These are phyloP conservation scores for Lactarius pseudohatsudake DNA, from an alignment of 768 basidiomycete species.

Conservation along the genomic window DNA sequence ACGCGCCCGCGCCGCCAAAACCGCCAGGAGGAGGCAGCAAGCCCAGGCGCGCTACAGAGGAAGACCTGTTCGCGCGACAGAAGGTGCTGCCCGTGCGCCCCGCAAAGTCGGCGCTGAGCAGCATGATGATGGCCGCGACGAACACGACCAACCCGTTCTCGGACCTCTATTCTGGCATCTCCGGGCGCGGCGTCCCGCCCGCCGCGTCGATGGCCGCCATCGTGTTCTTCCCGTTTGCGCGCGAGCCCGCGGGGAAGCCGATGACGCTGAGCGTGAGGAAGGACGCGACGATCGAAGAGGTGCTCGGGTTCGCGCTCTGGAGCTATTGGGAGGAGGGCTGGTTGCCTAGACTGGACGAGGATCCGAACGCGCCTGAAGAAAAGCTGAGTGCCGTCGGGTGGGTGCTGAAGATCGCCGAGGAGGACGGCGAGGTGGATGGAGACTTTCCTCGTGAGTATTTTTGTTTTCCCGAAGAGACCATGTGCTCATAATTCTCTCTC, in stretches of 20 bases:
- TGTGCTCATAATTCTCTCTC: slow-evolving; percentile 4
- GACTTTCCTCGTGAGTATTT: slow-evolving; percentile 97
- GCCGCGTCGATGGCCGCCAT: slow-evolving; percentile 61
- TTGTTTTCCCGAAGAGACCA: too few species aligned
- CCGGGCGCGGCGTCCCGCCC: slow-evolving; percentile 64
- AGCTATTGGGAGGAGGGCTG: slow-evolving; percentile 91
- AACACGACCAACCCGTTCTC: slow-evolving; percentile 80
- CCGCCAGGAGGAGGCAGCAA: not conserved
- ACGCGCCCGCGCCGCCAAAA: not conserved
- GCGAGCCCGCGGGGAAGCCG: slow-evolving; percentile 54
- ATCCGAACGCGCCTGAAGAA: slow-evolving; percentile 56
- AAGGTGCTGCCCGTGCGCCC: slow-evolving; percentile 46
- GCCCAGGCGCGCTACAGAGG: slow-evolving; percentile 25
- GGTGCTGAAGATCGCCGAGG: slow-evolving; percentile 92
- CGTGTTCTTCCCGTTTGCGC: slow-evolving; percentile 84
- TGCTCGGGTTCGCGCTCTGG: slow-evolving; percentile 90
- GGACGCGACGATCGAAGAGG: slow-evolving; percentile 93
- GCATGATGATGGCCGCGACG: slow-evolving; percentile 70
- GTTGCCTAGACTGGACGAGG: slow-evolving; percentile 74
- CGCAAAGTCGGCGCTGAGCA: slow-evolving; percentile 63
- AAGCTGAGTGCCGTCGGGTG: slow-evolving; percentile 80
- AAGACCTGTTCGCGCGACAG: slow-evolving; percentile 50
- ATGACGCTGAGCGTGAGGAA: slow-evolving; percentile 77
- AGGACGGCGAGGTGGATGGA: slow-evolving; percentile 97
- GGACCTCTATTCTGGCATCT: slow-evolving; percentile 82